Base-by-base conservation (phyloP, 1,139 yeast genomes). In the Yamadazyma triangularis region DNA sequence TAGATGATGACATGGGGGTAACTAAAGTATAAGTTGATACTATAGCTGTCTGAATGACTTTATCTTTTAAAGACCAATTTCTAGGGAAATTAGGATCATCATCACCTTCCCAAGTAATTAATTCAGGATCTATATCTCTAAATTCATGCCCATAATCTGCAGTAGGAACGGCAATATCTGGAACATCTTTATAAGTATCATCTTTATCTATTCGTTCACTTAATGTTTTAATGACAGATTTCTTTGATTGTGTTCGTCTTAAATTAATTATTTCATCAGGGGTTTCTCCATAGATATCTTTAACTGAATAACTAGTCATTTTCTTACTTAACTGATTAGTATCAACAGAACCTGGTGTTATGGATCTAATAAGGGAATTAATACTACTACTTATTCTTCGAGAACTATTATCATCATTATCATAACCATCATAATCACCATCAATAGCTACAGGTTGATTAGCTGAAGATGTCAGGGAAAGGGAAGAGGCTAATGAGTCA, bases 91-190 rank as follows among this genome's bases (percentile, higher is more conserved):
- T 56, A 0, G 81, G 79, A 45, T 79, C 86, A 35, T 74, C 69
- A 2, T 62, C 66, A 4, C 78, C 77, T 25, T 77, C 80, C 84
- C 84, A 79, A 1, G 82, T 70, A 4, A 79, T 77, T 26, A 78
- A 53, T 44, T 78, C 84, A 0, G 82, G 84, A 43, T 79, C 85
- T 5, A 73, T 47, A 3, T 58, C 58, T 15, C 56, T 49, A 41
- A 70, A 75, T 40, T 73, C 80, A 9, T 58, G 60, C 13, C 80
- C 80, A 39, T 57, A 71, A 35, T 64, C 60, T 29, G 52, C 51
- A 1, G 69, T 56, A 2, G 76, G 75, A 1, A 70, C 60, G 0
- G 65, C 42, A 13, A 57, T 47, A 33, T 61, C 69, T 2, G 64
- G 61, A 1, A 59, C 43, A 15, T 45, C 47, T 25, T 54, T 50